Evolutionary conservation across 2,329 filamentous ascomycete species (phyloP).

Genomic region (Neopestalotiopsis sp.): DNA sequence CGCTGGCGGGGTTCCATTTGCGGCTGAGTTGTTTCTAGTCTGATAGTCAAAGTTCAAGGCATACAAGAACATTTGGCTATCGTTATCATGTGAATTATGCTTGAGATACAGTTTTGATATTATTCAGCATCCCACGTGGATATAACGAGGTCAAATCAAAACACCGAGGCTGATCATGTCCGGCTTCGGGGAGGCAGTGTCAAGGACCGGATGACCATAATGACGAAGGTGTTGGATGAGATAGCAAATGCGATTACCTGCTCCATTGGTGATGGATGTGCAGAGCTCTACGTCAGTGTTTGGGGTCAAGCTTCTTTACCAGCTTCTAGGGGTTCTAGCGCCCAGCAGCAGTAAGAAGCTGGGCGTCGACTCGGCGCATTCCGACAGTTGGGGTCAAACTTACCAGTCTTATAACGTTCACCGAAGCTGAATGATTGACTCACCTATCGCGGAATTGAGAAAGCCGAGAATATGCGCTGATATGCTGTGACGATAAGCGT

Average conservation of each 20-base stretch:
- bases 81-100: not conserved
- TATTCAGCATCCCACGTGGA: not conserved
- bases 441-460: not conserved
- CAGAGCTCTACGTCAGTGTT: not conserved
- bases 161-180: constrained; percentile 5
- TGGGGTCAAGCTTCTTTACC: not conserved
- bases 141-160: not conserved
- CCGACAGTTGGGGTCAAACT: not conserved
- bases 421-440: constrained; percentile 5
- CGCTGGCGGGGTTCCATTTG: constrained; percentile 4
- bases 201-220: not conserved
- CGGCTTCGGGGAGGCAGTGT: constrained; percentile 10
- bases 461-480: constrained; percentile 7
- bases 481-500: not conserved
- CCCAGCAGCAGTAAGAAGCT: not conserved
- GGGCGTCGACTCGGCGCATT: constrained; percentile 1
- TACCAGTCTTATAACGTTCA: not conserved
- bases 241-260: too few relatives aligned
- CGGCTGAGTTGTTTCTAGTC: not conserved
- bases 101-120: not conserved
- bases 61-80: not conserved
- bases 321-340: constrained; percentile 12
- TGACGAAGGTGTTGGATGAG: not conserved
- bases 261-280: not conserved
- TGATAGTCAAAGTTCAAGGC: not conserved